Evolutionary conservation across 2,329 filamentous ascomycete species (phyloP).

Genomic region (Simplicillium aogashimaense): DNA sequence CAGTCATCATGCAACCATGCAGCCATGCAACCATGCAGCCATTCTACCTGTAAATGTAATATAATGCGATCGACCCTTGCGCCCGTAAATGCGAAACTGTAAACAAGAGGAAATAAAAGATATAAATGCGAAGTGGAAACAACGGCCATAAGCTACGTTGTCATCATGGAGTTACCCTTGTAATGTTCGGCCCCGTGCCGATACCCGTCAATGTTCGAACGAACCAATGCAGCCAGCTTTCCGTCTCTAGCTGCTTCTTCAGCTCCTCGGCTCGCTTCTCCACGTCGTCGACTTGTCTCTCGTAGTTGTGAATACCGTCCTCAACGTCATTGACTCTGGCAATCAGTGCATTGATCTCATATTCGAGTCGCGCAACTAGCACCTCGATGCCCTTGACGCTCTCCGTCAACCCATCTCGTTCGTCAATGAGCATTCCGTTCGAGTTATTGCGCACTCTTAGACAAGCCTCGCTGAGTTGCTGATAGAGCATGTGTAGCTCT

Average conservation of each 20-base stretch:
- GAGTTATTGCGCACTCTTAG: conserved; percentile 57
- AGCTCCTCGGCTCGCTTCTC: conserved; percentile 55
- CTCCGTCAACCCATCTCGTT: conserved; percentile 60
- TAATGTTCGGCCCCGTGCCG: conserved; percentile 49
- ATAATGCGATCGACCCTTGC: too few species aligned
- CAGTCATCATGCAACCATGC: too few species aligned
- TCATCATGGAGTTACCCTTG: conserved; percentile 15
- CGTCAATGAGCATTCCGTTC: conserved; percentile 58
- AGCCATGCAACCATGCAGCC: too few species aligned
- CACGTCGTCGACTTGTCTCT: conserved; percentile 64
- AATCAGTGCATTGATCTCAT: conserved; percentile 74
- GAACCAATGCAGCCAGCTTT: conserved; percentile 56
- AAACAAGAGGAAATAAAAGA: too few species aligned
- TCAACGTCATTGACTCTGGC: conserved; percentile 81
- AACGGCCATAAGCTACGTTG: neutral
- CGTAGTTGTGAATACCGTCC: conserved; percentile 70
- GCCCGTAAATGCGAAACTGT: too few species aligned
- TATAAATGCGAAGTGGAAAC: neutral
- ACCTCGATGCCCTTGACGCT: conserved; percentile 70
- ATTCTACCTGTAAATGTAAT: too few species aligned
- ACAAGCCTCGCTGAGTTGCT: conserved; percentile 60
- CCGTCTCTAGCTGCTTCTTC: conserved; percentile 51
- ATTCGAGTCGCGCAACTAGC: conserved; percentile 77
- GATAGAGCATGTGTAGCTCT: conserved; percentile 57
- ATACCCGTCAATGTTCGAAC: conserved; percentile 51